Evolutionary conservation across 2,329 filamentous ascomycete species (phyloP), one percentile per base, ranked within the genome.

Genomic region (Monascus ruber): DNA sequence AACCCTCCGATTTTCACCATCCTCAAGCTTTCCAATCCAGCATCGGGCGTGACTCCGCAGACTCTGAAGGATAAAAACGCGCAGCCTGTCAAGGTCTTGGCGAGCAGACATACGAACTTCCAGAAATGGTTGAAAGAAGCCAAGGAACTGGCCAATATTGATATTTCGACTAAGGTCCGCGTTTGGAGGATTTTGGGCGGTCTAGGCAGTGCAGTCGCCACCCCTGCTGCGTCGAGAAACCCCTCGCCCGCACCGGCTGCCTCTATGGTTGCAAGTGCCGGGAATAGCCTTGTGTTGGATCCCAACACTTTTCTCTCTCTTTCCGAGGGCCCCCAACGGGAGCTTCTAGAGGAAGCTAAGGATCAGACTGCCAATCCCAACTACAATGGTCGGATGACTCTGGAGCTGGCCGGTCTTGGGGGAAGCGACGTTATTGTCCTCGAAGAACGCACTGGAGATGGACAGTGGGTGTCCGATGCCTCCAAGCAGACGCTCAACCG

Each of bases 1-100:
- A 78, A 87, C 52, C 91, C 88, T 4, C 86, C 85, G 0, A 72
- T 94, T 33, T 85, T 95, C 58, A 85, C 80, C 1, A 71, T 96
- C 43, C 79, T 94, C 55, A 86, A 89, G 48, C 69, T 96, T 1
- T 81, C 79, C 58, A 71, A 70, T 49, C 58, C 63, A 6, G 76
- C 76, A 2, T 66, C 73, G 11, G 64, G 71, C 37, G 79, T 71
- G 47, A 73, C 75, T 1, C 67, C 76, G 31, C 73, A 80, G 51
- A 64, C 71, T 1, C 63, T 82, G 40, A 79, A 80, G 51, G 74
- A 79, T 7, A 73, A 65, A 39, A 71, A 74, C 31, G 74, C 75
- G 10, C 65, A 74, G 4, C 79, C 87, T 1, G 70, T 77, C 4
- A 73, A 76, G 37, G 63, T 89, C 31, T 73, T 86, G 24, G 78